Conservation (phyloP, 2,329 filamentous ascomycete species). For the Pseudogymnoascus sp. region DNA sequence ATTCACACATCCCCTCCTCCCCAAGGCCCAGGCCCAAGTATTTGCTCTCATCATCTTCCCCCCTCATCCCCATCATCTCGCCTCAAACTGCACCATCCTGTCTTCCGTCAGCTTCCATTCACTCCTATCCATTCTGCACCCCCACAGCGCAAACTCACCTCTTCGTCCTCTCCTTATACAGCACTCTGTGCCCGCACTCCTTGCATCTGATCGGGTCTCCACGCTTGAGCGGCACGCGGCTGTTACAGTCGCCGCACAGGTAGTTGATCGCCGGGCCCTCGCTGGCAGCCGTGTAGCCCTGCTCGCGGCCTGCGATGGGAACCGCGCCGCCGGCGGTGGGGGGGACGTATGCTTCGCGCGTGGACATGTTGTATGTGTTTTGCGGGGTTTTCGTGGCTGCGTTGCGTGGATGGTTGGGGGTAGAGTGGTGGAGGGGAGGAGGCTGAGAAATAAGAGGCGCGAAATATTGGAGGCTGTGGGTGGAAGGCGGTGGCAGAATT, state of each 20-base stretch:
- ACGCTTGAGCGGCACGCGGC: slow-evolving; percentile 66
- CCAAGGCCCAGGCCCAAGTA: neutral
- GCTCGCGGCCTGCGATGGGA: slow-evolving; percentile 26
- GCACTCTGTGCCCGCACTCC: slow-evolving; percentile 87
- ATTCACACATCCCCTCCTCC: neutral
- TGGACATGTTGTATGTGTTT: slow-evolving; percentile 44
- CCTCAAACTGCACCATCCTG: slow-evolving; percentile 98
- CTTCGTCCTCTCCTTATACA: slow-evolving; percentile 98
- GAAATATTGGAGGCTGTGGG: neutral
- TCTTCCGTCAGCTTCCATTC: neutral
- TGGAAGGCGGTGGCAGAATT: slow-evolving; percentile 9
- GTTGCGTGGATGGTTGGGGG: neutral
- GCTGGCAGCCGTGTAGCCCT: slow-evolving; percentile 30
- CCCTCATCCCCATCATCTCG: slow-evolving; percentile 52
- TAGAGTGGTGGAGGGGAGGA: neutral
- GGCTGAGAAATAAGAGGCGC: neutral
- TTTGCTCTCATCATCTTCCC: slow-evolving; percentile 7
- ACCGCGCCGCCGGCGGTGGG: slow-evolving; percentile 46
- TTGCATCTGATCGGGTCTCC: slow-evolving; percentile 80
- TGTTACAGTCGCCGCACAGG: slow-evolving; percentile 78
- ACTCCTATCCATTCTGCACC: slow-evolving; percentile 3
- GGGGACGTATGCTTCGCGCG: slow-evolving; percentile 72
- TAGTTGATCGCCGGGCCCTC: slow-evolving; percentile 58
- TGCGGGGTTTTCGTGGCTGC: neutral
- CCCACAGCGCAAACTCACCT: slow-evolving; percentile 52